Base-by-base conservation (phyloP, 1,139 yeast genomes). In the Hansenula anomala region DNA sequence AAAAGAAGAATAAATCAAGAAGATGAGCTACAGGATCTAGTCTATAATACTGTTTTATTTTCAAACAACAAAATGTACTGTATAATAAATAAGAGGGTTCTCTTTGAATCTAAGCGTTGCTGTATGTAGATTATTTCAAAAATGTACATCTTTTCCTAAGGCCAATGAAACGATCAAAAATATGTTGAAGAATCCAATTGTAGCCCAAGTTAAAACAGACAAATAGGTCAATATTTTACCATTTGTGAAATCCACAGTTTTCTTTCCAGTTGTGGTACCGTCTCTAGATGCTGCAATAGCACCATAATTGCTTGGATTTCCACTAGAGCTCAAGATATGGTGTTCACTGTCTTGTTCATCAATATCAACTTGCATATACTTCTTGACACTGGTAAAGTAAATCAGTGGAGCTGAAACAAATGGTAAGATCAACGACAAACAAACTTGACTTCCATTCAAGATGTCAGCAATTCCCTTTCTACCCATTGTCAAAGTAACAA, bases 361-460 rank as follows among this genome's bases (percentile, higher is more conserved):
- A 20, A 58, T 62, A 11, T 58, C 60, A 12, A 89, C 96, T 34
- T 80, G 69, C 98, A 92, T 92, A 43, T 81, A 79, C 35, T 73
- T 64, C 49, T 78, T 80, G 38, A 76, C 75, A 45, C 88, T 76
- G 0, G 97, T 89, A 61, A 90, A 90, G 60, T 80, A 84, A 34
- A 90, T 78, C 48, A 90, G 66, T 9, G 97, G 97, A 0, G 96
- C 96, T 22, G 90, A 79, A 4, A 89, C 95, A 45, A 89, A 78
- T 1, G 98, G 98, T 41, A 92, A 67, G 40, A 92, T 72, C 44
- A 92, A 61, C 4, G 96, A 83, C 31, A 92, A 69, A 11, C 87
- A 87, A 20, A 92, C 98, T 59, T 92, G 98, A 44, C 92, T 80
- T 11, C 82, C 80, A 55, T 92, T 92, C 49, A 92, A 69, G 12